Conservation (phyloP, 495 filamentous ascomycete genomes). For the Neohortaea acidophila region DNA sequence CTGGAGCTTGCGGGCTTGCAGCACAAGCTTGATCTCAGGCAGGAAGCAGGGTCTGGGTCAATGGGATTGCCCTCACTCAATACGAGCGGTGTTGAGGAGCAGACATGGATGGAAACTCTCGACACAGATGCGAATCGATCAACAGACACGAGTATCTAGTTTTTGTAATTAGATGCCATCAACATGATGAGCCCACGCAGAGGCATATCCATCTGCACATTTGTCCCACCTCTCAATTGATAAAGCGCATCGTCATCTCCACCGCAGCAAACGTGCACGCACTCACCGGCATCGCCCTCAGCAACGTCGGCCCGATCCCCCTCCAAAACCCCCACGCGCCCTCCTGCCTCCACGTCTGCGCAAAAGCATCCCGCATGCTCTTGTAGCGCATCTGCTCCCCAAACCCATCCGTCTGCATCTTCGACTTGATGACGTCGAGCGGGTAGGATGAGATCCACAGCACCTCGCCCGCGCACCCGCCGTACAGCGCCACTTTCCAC, state of each 20-base stretch:
- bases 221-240: too few species aligned
- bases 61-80: too few species aligned
- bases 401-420: conserved; percentile 97
- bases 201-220: too few species aligned
- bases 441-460: conserved; percentile 89
- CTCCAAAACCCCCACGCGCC: conserved; percentile 86
- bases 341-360: conserved; percentile 62
- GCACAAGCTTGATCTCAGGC: too few species aligned
- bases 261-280: conserved; percentile 78
- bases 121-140: too few species aligned
- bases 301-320: conserved; percentile 80
- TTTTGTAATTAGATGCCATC: too few species aligned
- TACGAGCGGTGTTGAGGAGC: too few species aligned
- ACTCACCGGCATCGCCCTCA: conserved; percentile 94
- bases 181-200: too few species aligned
- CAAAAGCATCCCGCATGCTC: conserved; percentile 81
- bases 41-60: too few species aligned
- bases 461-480: conserved; percentile 83
- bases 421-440: conserved; percentile 94
- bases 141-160: too few species aligned
- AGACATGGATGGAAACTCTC: too few species aligned
- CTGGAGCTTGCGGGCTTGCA: too few species aligned
- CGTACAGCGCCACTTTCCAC: conserved; percentile 80
- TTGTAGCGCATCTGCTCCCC: conserved; percentile 48
- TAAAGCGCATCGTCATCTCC: conserved; percentile 12